Evolutionary conservation across 306 rosid species (phyloP), one percentile per base, ranked within the genome.

Genomic region (Cicer yamashitae): DNA sequence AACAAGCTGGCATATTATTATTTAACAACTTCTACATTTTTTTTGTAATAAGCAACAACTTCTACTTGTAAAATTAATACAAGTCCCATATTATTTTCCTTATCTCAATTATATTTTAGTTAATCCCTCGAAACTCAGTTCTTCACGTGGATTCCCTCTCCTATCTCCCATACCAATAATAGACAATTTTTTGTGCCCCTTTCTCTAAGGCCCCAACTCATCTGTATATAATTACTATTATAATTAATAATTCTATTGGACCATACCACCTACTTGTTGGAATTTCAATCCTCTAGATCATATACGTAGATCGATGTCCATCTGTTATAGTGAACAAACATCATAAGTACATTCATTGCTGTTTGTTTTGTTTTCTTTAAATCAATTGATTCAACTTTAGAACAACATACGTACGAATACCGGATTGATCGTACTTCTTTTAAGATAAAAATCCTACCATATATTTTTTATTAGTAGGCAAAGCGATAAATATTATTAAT

Each of bases 71-170:
- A 3, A 30, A 30, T 30, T 30, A 30, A 30, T 30, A 30, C 5
- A 30, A 30, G 34, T 30, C 34, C 34, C 34, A 30, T 30, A 30
- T 30, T 30, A 30, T 85, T 86, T 79, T 82, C 78, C 74, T 77
- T 68, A 71, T 80, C 81, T 68, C 77, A 71, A 71, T 74, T 77
- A 69, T 47, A 47, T 10, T 25, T 25, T 53, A 52, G 15, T 70
- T 52, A 60, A 13, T 11, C 7, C n/a, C 3, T 25, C 43, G 48
- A 13, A 50, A 73, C 71, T 81, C 82, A 67, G 34, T 71, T 78
- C 57, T 73, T 89, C 91, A 87, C 92, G 76, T 91, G 93, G 87
- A 86, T 87, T 82, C 89, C 84, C 66, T 71, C 70, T 69, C 62
- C 61, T 76, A 63, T 73, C 80, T 63, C 82, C 73, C 71, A 71